phyloP scores from a whole-genome alignment of 441 rosid species.

The Erodium moschatum region DNA sequence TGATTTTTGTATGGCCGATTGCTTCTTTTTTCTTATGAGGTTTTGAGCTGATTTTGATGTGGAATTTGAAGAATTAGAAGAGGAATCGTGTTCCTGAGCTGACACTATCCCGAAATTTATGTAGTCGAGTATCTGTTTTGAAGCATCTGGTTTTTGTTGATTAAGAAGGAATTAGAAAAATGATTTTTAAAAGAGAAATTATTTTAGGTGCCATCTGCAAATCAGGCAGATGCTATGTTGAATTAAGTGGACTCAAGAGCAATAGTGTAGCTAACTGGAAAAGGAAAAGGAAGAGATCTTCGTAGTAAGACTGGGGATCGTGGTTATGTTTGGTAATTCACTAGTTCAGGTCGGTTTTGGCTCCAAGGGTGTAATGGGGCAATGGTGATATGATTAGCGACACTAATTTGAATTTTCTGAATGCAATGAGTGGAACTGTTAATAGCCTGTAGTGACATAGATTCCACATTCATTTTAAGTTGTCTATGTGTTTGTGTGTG shows the following conservation, averaged over 20 bases:
- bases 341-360: not conserved
- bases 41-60: slow-evolving; percentile 24
- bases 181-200: slow-evolving; percentile 1
- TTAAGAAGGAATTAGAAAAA: slow-evolving; percentile 10
- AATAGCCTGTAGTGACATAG: not conserved
- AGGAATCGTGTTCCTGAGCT: slow-evolving; percentile 19
- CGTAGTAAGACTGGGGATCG: not conserved
- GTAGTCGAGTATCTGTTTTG: not conserved
- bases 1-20: slow-evolving; percentile 17
- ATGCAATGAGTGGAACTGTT: not conserved
- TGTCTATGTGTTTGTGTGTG: not conserved
- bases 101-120: slow-evolving; percentile 17
- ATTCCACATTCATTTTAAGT: not conserved
- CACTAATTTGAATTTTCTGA: not conserved
- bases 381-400: slow-evolving; percentile 1
- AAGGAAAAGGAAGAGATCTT: not conserved
- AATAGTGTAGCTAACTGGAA: not conserved
- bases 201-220: not conserved
- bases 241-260: slow-evolving; percentile 4
- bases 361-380: not conserved
- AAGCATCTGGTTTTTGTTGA: slow-evolving; percentile 12
- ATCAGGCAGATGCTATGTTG: not conserved
- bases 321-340: not conserved
- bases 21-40: not conserved
- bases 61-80: slow-evolving; percentile 24